Conservation (phyloP, 257 asterid species). For the Jacaranda copaia region DNA sequence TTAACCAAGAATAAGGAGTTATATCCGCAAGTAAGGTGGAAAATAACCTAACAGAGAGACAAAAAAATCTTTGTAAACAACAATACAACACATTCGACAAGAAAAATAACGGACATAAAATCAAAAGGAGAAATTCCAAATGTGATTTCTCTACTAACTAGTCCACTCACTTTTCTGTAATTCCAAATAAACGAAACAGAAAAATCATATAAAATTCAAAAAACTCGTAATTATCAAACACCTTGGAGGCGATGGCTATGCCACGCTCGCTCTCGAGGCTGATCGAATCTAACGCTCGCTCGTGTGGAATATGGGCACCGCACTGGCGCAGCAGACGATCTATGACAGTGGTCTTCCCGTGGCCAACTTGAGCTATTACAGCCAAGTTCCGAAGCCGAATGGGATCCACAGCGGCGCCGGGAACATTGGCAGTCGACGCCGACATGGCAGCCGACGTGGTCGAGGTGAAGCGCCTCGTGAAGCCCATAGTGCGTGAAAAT, state of each 20-base stretch:
- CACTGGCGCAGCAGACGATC: constrained; percentile 97
- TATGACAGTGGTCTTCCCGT: constrained; percentile 98
- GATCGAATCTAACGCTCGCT: constrained; percentile 90
- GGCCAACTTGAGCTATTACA: constrained; percentile 97
- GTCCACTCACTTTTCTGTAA: neutral
- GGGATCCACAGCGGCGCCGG: constrained; percentile 63
- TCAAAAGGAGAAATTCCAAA: neutral
- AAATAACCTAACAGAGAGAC: neutral
- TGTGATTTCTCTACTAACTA: neutral
- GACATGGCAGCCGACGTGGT: constrained; percentile 55
- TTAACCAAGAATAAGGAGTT: neutral
- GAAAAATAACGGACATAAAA: neutral
- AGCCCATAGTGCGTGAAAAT: constrained; percentile 44
- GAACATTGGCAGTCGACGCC: constrained; percentile 43
- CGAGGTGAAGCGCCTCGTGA: constrained; percentile 59
- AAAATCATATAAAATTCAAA: neutral
- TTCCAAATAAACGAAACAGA: neutral
- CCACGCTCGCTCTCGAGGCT: constrained; percentile 98
- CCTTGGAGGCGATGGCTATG: constrained; percentile 96
- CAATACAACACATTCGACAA: neutral
- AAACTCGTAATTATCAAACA: constrained; percentile 23
- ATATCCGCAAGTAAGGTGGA: neutral
- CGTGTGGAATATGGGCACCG: constrained; percentile 96
- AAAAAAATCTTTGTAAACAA: neutral
- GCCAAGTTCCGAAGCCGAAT: constrained; percentile 83